Percentiles rank a stretch among this genome's conserved stretches.
Evolutionary conservation across 805 yeast species (phyloP).

Genomic region (Candida easanensis): DNA sequence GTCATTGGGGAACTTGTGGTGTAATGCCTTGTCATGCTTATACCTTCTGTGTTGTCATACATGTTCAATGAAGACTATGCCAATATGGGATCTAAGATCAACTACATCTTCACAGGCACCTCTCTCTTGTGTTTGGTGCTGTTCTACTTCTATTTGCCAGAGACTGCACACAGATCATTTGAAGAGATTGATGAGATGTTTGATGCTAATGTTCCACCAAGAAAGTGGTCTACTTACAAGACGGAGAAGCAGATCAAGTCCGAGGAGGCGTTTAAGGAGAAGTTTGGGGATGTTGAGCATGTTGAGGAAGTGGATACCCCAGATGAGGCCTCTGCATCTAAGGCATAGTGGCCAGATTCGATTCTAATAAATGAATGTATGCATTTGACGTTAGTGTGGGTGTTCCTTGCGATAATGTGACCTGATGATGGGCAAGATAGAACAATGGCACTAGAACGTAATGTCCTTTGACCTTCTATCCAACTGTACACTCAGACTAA

Average conservation of each 20-base stretch:
- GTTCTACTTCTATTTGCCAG: constrained; percentile 50
- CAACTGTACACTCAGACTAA: too few species aligned
- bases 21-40: constrained; percentile 32
- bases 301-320: too few species aligned
- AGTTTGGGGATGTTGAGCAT: too few species aligned
- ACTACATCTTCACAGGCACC: constrained; percentile 40
- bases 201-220: constrained; percentile 28
- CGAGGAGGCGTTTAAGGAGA: constrained; percentile 7
- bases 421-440: too few species aligned
- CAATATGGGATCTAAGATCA: constrained; percentile 41
- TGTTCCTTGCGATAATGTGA: too few species aligned
- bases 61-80: constrained; percentile 43
- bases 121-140: constrained; percentile 32
- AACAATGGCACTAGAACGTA: too few species aligned
- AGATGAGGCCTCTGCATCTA: too few species aligned
- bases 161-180: constrained; percentile 49
- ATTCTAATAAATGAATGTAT: too few species aligned
- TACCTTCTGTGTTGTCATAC: constrained; percentile 39
- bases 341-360: too few species aligned
- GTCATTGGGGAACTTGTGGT: constrained; percentile 29
- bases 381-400: too few species aligned
- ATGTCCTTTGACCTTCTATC: too few species aligned
- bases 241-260: constrained; percentile 9
- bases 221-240: constrained; percentile 24
- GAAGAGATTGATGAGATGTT: constrained; percentile 57